phyloP scores from a whole-genome alignment of 305 asterid species.

The Caryopteris hybrid region DNA sequence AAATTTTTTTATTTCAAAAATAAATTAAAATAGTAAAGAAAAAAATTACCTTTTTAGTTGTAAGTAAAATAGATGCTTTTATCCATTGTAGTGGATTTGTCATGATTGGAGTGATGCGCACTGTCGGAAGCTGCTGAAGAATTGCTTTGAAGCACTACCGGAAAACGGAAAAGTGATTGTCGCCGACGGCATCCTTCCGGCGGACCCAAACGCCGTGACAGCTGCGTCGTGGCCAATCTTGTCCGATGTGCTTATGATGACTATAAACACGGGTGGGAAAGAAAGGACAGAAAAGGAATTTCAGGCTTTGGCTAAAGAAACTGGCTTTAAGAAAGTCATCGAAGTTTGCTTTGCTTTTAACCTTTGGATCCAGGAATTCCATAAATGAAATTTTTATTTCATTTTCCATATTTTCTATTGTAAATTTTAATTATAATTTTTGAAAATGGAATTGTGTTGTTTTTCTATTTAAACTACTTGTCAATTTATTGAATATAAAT shows the following conservation, averaged over 20 bases:
- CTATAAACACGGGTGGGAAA: constrained; percentile 30
- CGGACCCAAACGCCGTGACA: constrained; percentile 14
- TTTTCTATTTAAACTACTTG: too few species aligned
- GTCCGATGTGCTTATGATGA: constrained; percentile 23
- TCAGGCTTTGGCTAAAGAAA: constrained; percentile 17
- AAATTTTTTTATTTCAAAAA: too few species aligned
- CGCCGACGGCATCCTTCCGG: constrained; percentile 22
- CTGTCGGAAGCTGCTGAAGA: constrained; percentile 17
- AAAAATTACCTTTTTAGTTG: too few species aligned
- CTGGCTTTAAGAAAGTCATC: constrained; percentile 26
- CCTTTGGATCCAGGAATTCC: constrained; percentile 34
- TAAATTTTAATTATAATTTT: too few species aligned
- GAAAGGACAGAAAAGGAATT: constrained; percentile 42
- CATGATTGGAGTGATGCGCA: constrained; percentile 32
- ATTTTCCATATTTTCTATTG: too few species aligned
- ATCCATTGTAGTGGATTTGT: constrained; percentile 32
- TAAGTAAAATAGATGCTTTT: too few species aligned
- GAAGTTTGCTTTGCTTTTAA: constrained; percentile 12
- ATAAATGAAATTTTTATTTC: too few species aligned
- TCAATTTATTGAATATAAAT: too few species aligned
- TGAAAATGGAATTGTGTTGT: too few species aligned
- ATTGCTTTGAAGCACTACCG: constrained; percentile 30
- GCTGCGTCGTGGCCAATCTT: background rate
- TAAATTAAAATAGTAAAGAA: too few species aligned
- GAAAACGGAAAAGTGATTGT: constrained; percentile 36